phyloP scores from a whole-genome alignment of 768 basidiomycete genomes.

The Suillus fuscotomentosus region DNA sequence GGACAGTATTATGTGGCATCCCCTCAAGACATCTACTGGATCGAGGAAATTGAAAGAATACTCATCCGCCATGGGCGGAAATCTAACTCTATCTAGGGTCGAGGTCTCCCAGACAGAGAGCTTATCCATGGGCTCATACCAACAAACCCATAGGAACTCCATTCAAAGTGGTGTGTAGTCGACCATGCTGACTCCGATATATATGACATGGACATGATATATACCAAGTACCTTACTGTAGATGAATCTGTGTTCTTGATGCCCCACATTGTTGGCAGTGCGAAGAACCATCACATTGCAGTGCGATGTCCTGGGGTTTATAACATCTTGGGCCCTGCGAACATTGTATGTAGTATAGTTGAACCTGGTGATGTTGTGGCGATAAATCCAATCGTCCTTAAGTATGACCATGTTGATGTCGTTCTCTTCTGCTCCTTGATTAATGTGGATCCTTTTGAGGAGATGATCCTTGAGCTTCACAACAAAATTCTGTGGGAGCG shows the following conservation, averaged over 20 bases:
- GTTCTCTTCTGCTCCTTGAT: constrained; percentile 37
- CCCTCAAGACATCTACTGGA: neutral
- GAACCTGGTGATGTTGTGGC: neutral
- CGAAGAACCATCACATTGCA: neutral
- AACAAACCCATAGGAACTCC: neutral
- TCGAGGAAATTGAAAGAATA: constrained; percentile 8
- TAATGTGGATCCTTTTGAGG: constrained; percentile 1
- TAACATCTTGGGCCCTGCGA: neutral
- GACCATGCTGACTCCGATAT: neutral
- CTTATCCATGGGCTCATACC: neutral
- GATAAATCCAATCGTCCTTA: neutral
- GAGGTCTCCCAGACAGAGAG: neutral
- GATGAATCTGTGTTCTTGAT: neutral
- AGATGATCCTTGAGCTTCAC: no score
- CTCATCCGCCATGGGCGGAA: neutral
- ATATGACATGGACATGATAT: constrained; percentile 6
- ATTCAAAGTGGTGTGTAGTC: neutral
- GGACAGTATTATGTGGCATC: constrained; percentile 1
- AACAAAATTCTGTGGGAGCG: no score
- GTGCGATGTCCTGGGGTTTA: neutral
- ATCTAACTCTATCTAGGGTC: neutral
- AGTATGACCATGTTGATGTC: constrained; percentile 25
- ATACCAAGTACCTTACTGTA: constrained; percentile 3
- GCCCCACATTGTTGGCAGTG: no score
- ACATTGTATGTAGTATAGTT: constrained; percentile 7